Base-by-base conservation (phyloP, 495 filamentous ascomycete species). In the Evernia prunastri region DNA sequence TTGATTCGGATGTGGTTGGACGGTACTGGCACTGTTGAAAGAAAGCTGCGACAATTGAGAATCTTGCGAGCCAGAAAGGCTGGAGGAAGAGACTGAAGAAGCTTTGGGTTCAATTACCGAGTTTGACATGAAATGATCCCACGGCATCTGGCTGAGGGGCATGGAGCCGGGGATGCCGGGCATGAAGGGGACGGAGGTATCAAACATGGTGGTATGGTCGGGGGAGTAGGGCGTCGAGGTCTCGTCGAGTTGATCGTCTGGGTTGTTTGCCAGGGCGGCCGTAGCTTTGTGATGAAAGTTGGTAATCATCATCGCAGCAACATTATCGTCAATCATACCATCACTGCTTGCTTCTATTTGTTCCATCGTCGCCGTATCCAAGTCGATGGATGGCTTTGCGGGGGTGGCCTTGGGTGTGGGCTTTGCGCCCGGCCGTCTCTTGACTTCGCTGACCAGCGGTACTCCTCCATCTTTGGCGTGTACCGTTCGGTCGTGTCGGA, bases 401-500 rank as follows among this genome's bases (percentile, higher is more conserved):
- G 90, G 84, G n/a, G 82, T 84, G 47, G 81, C 76, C 63, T 88
- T 80, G 47, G 86, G 76, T 67, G 89, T 81, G 63, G 87, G 73
- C 76, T 91, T 91, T 66, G 81, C 78, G 37, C 85, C 86, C 67
- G 87, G 85, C 69, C 90, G 88, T 75, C 92, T 87, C 80, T 96
- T 96, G 56, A 89, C 88, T 73, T 98, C 94, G 75, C 92, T 95
- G 73, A 92, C 90, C 23, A 98, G 85, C 67, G 94, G 94, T 33
- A 96, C 85, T 63, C 95, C 94, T 69, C 95, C 95, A 82, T 98
- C 94, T 77, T 98, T 98, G 62, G 94, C 94, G 76, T 98, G 94
- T 59, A 98, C 94, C 62, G 94, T 98, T 69, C 94, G 90, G 74
- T 98, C 94, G 79, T 98, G 94, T 75, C 94, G 91, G 66, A 98